A percentile compares a stretch with the other conserved stretches of the same genome.
Conservation (phyloP, 2,329 filamentous ascomycete species). For the Botryotinia globosa region DNA sequence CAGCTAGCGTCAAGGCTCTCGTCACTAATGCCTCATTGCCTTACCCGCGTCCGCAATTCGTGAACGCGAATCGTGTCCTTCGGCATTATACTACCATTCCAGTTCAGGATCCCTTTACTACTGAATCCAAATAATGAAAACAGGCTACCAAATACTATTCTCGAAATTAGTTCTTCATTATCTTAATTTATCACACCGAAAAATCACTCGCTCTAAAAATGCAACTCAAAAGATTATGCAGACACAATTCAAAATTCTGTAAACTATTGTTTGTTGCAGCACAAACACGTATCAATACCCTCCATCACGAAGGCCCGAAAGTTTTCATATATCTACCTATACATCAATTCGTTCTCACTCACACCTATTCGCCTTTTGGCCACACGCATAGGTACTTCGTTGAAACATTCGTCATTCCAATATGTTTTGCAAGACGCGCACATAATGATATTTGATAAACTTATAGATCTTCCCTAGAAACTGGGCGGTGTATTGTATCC, state of each 20-base stretch:
- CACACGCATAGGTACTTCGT: accelerated
- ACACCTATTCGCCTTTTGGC: background rate
- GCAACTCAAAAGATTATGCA: background rate
- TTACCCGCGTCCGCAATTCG: background rate
- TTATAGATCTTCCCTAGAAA: no score
- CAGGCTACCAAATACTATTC: accelerated
- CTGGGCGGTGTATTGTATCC: background rate
- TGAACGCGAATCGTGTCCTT: background rate
- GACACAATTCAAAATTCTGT: background rate
- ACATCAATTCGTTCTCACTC: no score
- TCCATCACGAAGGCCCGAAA: background rate
- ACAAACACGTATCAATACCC: background rate
- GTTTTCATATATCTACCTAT: background rate
- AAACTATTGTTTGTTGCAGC: no score
- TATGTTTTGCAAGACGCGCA: background rate
- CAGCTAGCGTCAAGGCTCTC: background rate
- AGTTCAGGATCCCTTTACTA: background rate
- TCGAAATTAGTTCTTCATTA: background rate
- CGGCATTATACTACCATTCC: background rate
- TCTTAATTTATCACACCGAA: background rate
- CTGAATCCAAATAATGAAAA: background rate
- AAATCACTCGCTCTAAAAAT: background rate
- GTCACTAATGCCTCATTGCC: accelerated
- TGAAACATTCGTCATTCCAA: no score
- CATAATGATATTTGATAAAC: background rate